Evolutionary conservation across 139 green algal genomes (phyloP), one percentile per base, ranked within the genome.

Genomic region (Chlamydomonas eustigma): DNA sequence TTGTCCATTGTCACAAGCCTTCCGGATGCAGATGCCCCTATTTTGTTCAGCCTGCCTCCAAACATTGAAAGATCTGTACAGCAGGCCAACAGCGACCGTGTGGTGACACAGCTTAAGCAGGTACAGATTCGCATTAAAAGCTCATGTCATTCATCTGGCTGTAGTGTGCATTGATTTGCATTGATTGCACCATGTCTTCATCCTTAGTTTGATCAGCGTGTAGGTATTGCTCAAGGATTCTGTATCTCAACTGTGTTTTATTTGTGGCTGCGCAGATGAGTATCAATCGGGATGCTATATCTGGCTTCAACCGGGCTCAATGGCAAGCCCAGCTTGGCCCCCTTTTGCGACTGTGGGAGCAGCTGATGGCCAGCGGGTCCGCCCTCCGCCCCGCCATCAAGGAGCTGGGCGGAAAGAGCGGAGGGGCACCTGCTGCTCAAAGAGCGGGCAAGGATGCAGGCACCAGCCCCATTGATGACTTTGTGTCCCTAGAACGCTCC

Each of bases 1-100:
- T 2, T 84, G 37, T 51, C 71, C 2, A 38, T 90, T 25, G 70
- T 93, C 32, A 66, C 71, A 1, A 28, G 25, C 1, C 80, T 94
- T 65, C 78, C 84, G 5, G 89, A 92, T 4, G 37, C 36, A 6
- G 89, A 94, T 78, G 33, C 63, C 3, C 91, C 90, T 0, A 67
- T 58, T 0, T 34, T 93, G 8, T 94, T 94, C 82, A 80, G 77
- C 37, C 83, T 94, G 71, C 87, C 91, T 4, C 76, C 85, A 51
- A 95, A 95, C 80, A 91, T 93, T 74, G 81, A 93, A 35, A 78
- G 83, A 39, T 79, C 81, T 2, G 88, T 76, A 30, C 80, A 87
- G 73, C 80, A 90, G 75, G 76, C 76, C 31, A 78, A 80, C 50
- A 65, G 65, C 1, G 50, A 64, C 6, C 64, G 64, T 18, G 82